phyloP scores from a whole-genome alignment of 495 filamentous ascomycete species.

The Aspergillus conjunctus region DNA sequence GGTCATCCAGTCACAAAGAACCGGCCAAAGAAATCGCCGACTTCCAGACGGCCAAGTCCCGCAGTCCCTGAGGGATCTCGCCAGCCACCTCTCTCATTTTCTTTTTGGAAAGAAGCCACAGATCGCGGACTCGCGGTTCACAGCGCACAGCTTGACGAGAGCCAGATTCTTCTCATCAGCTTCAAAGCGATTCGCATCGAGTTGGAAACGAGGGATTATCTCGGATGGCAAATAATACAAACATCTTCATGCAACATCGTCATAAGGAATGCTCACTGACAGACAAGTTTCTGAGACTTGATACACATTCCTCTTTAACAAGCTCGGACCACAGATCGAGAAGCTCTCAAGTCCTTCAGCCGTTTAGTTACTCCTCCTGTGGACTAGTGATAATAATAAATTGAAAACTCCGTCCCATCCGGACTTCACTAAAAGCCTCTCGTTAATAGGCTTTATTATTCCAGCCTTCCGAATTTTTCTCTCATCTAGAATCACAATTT shows the following conservation, averaged over 20 bases:
- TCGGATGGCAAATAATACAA: too few species aligned
- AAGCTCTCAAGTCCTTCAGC: too few species aligned
- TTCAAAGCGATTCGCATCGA: too few species aligned
- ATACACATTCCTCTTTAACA: background rate
- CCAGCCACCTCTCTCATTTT: slow-evolving; percentile 3
- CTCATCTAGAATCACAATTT: background rate
- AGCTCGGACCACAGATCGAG: background rate
- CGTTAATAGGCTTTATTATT: background rate
- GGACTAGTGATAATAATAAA: background rate
- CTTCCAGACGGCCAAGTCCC: slow-evolving; percentile 25
- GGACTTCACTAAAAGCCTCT: background rate
- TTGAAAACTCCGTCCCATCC: background rate
- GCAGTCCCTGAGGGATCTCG: slow-evolving; percentile 21
- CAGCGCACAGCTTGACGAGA: too few species aligned
- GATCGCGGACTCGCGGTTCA: too few species aligned
- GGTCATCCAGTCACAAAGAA: slow-evolving; percentile 27
- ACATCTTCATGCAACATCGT: background rate
- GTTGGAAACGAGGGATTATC: too few species aligned
- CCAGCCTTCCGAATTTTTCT: slow-evolving; percentile 19
- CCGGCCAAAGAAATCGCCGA: slow-evolving; percentile 25
- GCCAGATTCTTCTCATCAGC: too few species aligned
- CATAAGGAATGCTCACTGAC: background rate
- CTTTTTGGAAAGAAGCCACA: background rate
- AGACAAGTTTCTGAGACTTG: background rate
- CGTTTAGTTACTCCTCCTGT: too few species aligned